Base-by-base conservation (phyloP, 164 flowering plant genomes). In the Platanus orientalis region DNA sequence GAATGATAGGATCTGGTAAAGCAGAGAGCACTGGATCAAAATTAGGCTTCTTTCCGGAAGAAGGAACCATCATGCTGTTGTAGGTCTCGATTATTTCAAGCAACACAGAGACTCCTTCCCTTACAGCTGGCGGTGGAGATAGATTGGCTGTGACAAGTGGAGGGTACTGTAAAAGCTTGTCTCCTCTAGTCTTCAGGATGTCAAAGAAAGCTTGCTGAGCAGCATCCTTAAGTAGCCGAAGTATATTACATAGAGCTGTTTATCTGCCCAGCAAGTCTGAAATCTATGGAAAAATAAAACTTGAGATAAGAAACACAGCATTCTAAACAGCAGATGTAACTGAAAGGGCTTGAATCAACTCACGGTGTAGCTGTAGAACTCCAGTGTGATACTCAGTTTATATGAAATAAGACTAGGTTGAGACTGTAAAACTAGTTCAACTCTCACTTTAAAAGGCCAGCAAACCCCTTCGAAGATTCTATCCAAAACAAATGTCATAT, bases 381-480 rank as follows among this genome's bases (percentile, higher is more conserved):
- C 97, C 77, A 94, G 75, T 36, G 89, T 90, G 67, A 85, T 89
- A 64, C 75, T 85, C 32, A 94, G 96, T 71, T 92, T 94, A 72
- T 88, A 92, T 26, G 97, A 76, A 61, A 92, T 88, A 64, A 94
- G 88, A 78, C 78, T 89, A 27, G 99, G 94, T 69, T 92, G 97
- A 63, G 99, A 94, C 77, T 92, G 96, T 74, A 94, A 75, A 66
- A 89, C 99, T 84, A 91, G 99, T 62, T 94, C 99, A 58, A 92
- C 96, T 76, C 97, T 88, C 39, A 81, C 89, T 94, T 94, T 94
- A 69, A 94, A 94, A 13, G 99, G 99, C 61, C 99, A 83, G 69
- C 97, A 92, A 68, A 94, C 99, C 52, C 97, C 99, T 78, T 89
- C 96, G 75, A 94, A 94, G 50, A 94, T 89, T 78, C 95, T 84